Evolutionary conservation across 805 yeast species (phyloP), one percentile per base, ranked within the genome.

Genomic region (Wickerhamomyces mucosus): DNA sequence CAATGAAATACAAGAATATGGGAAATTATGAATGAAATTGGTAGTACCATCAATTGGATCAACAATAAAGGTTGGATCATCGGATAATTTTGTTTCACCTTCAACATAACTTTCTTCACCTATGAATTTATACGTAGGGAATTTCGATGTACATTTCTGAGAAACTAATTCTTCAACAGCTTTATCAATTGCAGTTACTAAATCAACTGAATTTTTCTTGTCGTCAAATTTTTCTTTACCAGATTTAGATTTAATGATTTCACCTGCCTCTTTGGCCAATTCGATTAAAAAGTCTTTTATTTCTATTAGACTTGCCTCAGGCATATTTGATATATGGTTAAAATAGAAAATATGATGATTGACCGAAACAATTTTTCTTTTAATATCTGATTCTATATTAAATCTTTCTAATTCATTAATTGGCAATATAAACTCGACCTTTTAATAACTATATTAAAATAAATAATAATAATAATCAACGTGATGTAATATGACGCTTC

Each of bases 11-110:
- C 80, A 75, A 27, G 75, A 65, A 46, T 61, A 69, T 2, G 81
- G 82, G 54, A 70, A 75, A 28, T 61, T 64, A 48, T 75, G 82
- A 31, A 75, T 65, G 50, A 75, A 75, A 50, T 75, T 70, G 5
- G 79, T 73, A 1, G 82, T 75, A 10, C 81, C 81, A 41, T 74
- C 79, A 46, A 72, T 69, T 26, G 78, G 78, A 45, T 75, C 81
- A 14, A 75, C 76, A 33, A 75, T 65, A 45, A 75, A 75, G 2
- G 80, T 74, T 15, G 81, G 81, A 4, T 56, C 68, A 25, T 62
- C 61, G 2, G 67, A 55, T 12, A 75, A 54, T 28, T 46, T 48
- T 4, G 75, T 59, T 19, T 50, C 55, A 2, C 76, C 78, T 4
- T 64, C 63, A 10, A 65, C 55, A 38, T 60, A 74, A 15, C 73